A percentile compares a stretch with the other conserved stretches of the same genome.
Conservation (phyloP, 2,329 filamentous ascomycete genomes). For the Leptoxyphium fumago region DNA sequence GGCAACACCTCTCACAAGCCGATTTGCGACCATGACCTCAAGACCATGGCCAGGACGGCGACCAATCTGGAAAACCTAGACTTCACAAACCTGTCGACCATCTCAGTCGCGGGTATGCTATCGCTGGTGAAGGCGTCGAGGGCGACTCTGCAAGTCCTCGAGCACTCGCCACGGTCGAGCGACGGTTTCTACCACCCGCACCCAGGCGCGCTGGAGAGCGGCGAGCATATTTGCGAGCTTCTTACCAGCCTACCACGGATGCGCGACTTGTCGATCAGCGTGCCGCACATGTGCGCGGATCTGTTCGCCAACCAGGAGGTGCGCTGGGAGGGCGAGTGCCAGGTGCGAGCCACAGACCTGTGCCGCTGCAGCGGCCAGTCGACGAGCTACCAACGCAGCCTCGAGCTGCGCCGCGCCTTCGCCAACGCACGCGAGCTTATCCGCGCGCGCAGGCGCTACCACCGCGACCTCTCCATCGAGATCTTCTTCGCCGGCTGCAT, state of each 20-base stretch:
- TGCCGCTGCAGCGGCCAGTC: slow-evolving; percentile 28
- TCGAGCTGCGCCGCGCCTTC: slow-evolving; percentile 26
- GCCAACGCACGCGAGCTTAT: slow-evolving; percentile 28
- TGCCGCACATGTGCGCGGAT: slow-evolving; percentile 33
- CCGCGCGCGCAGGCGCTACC: slow-evolving; percentile 21
- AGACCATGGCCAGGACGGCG: slow-evolving; percentile 35
- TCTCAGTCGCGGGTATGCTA: slow-evolving; percentile 38
- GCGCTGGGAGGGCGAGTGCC: slow-evolving; percentile 32
- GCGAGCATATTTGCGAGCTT: slow-evolving; percentile 34
- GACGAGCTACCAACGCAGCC: slow-evolving; percentile 13
- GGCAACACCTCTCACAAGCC: slow-evolving; percentile 40
- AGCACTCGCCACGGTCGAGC: slow-evolving; percentile 38
- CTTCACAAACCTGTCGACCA: slow-evolving; percentile 37
- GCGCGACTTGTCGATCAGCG: slow-evolving; percentile 33
- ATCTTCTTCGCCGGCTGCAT: slow-evolving; percentile 38
- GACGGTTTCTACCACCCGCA: slow-evolving; percentile 38
- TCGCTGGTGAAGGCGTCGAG: slow-evolving; percentile 36
- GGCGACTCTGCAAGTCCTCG: slow-evolving; percentile 34
- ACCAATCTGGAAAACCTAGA: slow-evolving; percentile 38
- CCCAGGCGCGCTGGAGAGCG: slow-evolving; percentile 27
- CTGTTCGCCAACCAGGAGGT: slow-evolving; percentile 30
- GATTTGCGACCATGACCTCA: slow-evolving; percentile 35
- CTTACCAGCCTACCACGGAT: slow-evolving; percentile 32
- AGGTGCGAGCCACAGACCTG: slow-evolving; percentile 34
- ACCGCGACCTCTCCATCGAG: slow-evolving; percentile 29